Conservation (phyloP, 1,284 basidiomycete species). For the Porodaedalea pini region DNA sequence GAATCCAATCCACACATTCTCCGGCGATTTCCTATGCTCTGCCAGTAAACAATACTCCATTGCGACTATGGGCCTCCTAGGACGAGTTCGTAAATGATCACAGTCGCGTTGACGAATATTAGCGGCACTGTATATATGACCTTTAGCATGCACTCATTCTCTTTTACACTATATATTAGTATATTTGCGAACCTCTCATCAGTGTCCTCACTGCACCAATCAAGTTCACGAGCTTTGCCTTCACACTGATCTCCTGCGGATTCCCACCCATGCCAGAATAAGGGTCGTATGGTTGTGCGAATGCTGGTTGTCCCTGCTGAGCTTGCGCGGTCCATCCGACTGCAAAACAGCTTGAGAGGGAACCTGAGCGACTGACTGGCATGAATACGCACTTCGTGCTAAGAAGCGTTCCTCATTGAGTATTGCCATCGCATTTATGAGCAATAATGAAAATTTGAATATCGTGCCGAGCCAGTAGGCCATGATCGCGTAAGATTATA, state of each 20-base stretch:
- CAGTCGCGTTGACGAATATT: conserved; percentile 76
- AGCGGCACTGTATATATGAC: conserved; percentile 67
- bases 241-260: conserved; percentile 64
- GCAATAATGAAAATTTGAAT: conserved; percentile 71
- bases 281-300: conserved; percentile 64
- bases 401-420: conserved; percentile 95
- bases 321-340: conserved; percentile 87
- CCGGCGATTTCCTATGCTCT: background rate
- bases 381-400: conserved; percentile 70
- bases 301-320: conserved; percentile 54
- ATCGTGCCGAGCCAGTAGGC: conserved; percentile 52
- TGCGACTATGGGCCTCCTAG: conserved; percentile 43
- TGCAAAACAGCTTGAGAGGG: conserved; percentile 33
- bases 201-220: conserved; percentile 92
- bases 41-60: background rate
- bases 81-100: conserved; percentile 79
- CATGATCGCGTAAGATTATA: conserved; percentile 20
- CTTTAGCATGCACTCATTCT: conserved; percentile 17
- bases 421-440: conserved; percentile 92
- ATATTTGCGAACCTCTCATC: conserved; percentile 78
- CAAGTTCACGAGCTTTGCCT: conserved; percentile 84
- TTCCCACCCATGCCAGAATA: conserved; percentile 49
- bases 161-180: background rate
- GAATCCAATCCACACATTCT: background rate
- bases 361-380: conserved; percentile 9